Conservation (phyloP, 768 basidiomycete species). For the Nidularia pulvinata region DNA sequence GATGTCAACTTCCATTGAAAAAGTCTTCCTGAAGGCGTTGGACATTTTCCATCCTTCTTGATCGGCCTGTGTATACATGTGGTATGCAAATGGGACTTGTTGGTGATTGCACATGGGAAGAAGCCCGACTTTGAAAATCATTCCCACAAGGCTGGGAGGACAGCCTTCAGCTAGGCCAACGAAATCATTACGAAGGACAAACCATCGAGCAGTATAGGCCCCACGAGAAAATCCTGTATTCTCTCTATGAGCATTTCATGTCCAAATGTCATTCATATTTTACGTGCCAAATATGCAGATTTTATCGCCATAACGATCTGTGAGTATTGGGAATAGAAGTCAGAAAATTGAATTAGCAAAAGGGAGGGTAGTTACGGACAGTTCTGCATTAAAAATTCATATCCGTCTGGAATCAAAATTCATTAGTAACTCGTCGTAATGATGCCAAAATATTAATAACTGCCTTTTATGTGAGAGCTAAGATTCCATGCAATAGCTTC, state of each 20-base stretch:
- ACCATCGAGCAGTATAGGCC: slow-evolving; percentile 64
- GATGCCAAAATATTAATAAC: too few relatives aligned
- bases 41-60: slow-evolving; percentile 44
- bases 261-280: neutral
- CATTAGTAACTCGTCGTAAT: too few relatives aligned
- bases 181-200: slow-evolving; percentile 29
- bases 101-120: slow-evolving; percentile 46
- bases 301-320: slow-evolving; percentile 50
- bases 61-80: slow-evolving; percentile 57
- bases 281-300: slow-evolving; percentile 54
- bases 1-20: slow-evolving; percentile 56
- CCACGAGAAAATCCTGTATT: slow-evolving; percentile 59
- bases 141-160: neutral
- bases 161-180: neutral
- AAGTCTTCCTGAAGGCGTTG: slow-evolving; percentile 53
- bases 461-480: slow-evolving; percentile 48
- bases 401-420: slow-evolving; percentile 32
- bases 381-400: slow-evolving; percentile 60
- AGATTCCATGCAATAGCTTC: slow-evolving; percentile 49
- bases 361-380: slow-evolving; percentile 40
- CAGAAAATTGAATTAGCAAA: neutral
- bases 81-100: slow-evolving; percentile 64
- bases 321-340: neutral
- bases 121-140: slow-evolving; percentile 35
- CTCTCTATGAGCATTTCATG: neutral